Evolutionary conservation across 2,329 filamentous ascomycete genomes (phyloP), one percentile per base, ranked within the genome.

Genomic region (Colletotrichum cuscutae): DNA sequence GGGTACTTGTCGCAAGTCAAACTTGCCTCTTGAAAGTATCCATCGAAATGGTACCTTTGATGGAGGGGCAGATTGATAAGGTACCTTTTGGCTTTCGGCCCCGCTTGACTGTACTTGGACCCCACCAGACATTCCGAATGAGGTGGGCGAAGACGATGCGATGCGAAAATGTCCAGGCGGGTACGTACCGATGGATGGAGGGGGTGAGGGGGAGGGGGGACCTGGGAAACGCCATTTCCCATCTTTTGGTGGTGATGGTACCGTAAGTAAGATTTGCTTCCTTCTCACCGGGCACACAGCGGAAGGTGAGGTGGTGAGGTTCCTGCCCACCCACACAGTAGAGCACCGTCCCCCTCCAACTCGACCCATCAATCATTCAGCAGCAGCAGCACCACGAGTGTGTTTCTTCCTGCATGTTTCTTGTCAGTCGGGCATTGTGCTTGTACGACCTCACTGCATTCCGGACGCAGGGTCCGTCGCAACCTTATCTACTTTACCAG

Each of bases 1-100:
- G 35, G 19, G 26, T 63, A 53, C 42, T 26, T 26, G n/a, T 49
- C 28, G n/a, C 28, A 24, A 53, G 60, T 62, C 35, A 12, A 61
- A 30, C n/a, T 59, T 49, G 19, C 42, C 32, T 32, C 28, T n/a
- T 9, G 32, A 13, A 63, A 49, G 15, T 49, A 49, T 49, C 19
- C 42, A 49, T 22, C 42, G 2, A n/a, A 19, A 49, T 49, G 46
- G 59, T 26, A 37, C 26, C 28, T 59, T 61, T 52, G 56, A 58
- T 28, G 32, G 30, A 58, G 30, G 8, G 32, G 12, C 35, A 42
- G 61, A 70, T 71, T 60, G 68, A 71, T 66, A 71, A 71, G 68
- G 35, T 49, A 56, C 32, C 57, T 57, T 66, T 49, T 32, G n/a
- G 32, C 56, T 35, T 32, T 35, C 19, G 37, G 24, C 32, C 53